These are phyloP conservation scores for Phytophthora litchii DNA, from an alignment of 352 stramenopile genomes.

Conservation along the genomic window DNA sequence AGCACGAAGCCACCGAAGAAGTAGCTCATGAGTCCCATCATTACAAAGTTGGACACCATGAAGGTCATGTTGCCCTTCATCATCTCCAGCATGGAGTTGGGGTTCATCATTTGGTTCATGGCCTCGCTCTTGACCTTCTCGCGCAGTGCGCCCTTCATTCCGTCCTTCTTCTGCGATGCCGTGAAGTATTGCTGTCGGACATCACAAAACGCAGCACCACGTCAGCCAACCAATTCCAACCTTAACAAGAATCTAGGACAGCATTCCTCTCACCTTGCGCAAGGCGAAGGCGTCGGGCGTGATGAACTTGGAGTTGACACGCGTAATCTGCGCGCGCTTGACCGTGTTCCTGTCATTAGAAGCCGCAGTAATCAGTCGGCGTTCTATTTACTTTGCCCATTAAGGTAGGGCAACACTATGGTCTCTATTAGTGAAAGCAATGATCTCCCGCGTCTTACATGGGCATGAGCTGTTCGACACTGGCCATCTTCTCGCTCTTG, in stretches of 20 bases:
- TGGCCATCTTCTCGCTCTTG: slow-evolving; percentile 83
- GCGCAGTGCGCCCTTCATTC: slow-evolving; percentile 81
- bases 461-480: slow-evolving; percentile 73
- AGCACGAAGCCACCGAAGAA: slow-evolving; percentile 99
- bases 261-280: slow-evolving; percentile 67
- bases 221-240: slow-evolving; percentile 6
- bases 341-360: slow-evolving; percentile 77
- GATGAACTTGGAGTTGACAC: slow-evolving; percentile 92
- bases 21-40: slow-evolving; percentile 99
- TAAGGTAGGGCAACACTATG: not conserved
- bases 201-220: not conserved
- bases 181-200: slow-evolving; percentile 79
- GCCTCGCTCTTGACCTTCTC: slow-evolving; percentile 91
- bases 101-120: slow-evolving; percentile 96
- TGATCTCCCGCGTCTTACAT: slow-evolving; percentile 49
- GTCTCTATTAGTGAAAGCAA: not conserved
- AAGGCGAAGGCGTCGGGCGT: slow-evolving; percentile 82
- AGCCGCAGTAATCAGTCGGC: not conserved
- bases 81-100: slow-evolving; percentile 97
- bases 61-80: slow-evolving; percentile 99
- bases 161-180: slow-evolving; percentile 88
- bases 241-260: not conserved
- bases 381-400: slow-evolving; percentile 3
- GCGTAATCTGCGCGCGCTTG: slow-evolving; percentile 79
- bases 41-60: slow-evolving; percentile 99